Percentiles rank a stretch among this genome's conserved stretches.
Evolutionary conservation across 2,329 filamentous ascomycete species (phyloP).

Genomic region (Pyricularia sp.): DNA sequence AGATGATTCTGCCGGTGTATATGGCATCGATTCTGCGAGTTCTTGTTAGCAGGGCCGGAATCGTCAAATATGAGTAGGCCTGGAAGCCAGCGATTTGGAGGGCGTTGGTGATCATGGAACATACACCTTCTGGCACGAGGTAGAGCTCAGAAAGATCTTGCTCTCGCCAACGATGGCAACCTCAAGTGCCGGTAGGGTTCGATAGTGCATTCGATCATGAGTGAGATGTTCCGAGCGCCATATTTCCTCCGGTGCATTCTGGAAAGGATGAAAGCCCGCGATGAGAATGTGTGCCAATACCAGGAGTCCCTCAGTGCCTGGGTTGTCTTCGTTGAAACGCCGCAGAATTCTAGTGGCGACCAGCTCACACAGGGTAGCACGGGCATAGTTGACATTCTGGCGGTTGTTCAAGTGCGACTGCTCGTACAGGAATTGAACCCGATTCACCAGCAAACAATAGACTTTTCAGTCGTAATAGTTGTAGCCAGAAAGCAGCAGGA

Average conservation of each 20-base stretch:
- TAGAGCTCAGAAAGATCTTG: slow-evolving; percentile 52
- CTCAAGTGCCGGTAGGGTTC: slow-evolving; percentile 59
- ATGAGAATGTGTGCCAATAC: slow-evolving; percentile 68
- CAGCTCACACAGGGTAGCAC: slow-evolving; percentile 67
- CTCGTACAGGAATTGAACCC: slow-evolving; percentile 65
- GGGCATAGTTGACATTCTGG: slow-evolving; percentile 68
- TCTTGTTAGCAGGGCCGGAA: neutral
- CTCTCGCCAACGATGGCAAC: slow-evolving; percentile 60
- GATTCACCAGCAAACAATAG: slow-evolving; percentile 73
- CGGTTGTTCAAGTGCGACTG: slow-evolving; percentile 63
- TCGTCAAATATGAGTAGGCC: neutral
- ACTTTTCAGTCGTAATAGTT: slow-evolving; percentile 28
- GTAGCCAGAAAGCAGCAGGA: neutral
- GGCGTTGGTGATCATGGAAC: neutral
- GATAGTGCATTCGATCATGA: slow-evolving; percentile 32
- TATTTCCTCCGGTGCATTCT: slow-evolving; percentile 61
- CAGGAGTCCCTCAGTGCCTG: slow-evolving; percentile 56
- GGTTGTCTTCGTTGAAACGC: slow-evolving; percentile 65
- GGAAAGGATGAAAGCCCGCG: slow-evolving; percentile 74
- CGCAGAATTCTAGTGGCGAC: slow-evolving; percentile 67
- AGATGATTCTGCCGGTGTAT: slow-evolving; percentile 54
- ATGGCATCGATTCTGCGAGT: slow-evolving; percentile 45
- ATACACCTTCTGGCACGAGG: slow-evolving; percentile 50
- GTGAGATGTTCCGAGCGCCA: slow-evolving; percentile 41
- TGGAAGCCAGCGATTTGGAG: neutral